A percentile compares a stretch with the other conserved stretches of the same genome.
These are phyloP conservation scores for Arthrobotrys musiformis DNA, from an alignment of 2,329 filamentous ascomycete species.

Conservation along the genomic window DNA sequence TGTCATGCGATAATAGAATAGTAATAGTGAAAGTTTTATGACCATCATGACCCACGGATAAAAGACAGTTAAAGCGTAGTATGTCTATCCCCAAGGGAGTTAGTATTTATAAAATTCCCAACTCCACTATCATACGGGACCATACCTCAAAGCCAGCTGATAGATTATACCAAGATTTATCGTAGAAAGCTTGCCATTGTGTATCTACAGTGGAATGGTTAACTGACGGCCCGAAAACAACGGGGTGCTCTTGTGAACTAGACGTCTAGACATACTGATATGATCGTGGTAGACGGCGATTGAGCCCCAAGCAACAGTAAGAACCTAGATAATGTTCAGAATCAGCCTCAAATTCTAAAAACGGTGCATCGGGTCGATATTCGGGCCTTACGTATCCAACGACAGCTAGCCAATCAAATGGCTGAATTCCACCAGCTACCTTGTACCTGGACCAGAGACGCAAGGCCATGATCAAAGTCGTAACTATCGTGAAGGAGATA, in stretches of 20 bases:
- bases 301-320: slow-evolving; percentile 36
- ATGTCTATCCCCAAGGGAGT: not conserved
- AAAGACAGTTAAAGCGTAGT: not conserved
- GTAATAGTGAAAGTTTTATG: slow-evolving; percentile 42
- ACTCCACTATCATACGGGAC: not conserved
- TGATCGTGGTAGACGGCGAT: slow-evolving; percentile 18
- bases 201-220: not conserved
- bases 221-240: not conserved
- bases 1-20: slow-evolving; percentile 54
- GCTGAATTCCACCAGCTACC: slow-evolving; percentile 35
- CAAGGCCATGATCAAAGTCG: slow-evolving; percentile 36
- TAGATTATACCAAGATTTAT: slow-evolving; percentile 29
- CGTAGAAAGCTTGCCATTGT: slow-evolving; percentile 23
- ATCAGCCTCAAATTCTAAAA: not conserved
- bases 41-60: slow-evolving; percentile 50
- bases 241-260: no score
- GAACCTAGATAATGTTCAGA: not conserved
- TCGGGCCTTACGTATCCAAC: slow-evolving; percentile 34
- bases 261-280: slow-evolving; percentile 34
- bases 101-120: not conserved
- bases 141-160: not conserved
- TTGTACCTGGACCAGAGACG: slow-evolving; percentile 53
- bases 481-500: slow-evolving; percentile 33
- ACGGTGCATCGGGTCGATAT: not conserved
- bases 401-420: slow-evolving; percentile 45